These are phyloP conservation scores for Setaria italica DNA, from an alignment of 202 grass and related monocot species.

Conservation along the genomic window DNA sequence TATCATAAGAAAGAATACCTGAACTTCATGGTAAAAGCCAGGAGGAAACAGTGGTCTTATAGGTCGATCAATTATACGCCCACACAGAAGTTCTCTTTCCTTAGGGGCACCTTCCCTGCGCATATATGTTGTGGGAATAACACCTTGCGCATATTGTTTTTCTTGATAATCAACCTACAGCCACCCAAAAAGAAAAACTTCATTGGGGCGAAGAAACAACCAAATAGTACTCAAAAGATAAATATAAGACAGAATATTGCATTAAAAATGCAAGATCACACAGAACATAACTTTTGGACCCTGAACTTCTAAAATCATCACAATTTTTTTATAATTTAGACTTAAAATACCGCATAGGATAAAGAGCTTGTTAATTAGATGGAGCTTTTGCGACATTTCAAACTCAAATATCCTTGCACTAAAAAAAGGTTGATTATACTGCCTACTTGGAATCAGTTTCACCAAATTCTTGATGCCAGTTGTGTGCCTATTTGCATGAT, in stretches of 20 bases:
- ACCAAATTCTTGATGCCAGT: not conserved
- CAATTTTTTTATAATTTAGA: slow-evolving; percentile 7
- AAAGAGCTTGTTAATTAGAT: slow-evolving; percentile 2
- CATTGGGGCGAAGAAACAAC: not conserved
- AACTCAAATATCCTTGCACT: not conserved
- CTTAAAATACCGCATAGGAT: not conserved
- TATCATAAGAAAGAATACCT: slow-evolving; percentile 59
- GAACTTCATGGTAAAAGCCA: slow-evolving; percentile 97
- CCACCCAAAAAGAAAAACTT: not conserved
- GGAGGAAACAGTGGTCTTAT: slow-evolving; percentile 91
- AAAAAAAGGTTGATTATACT: not conserved
- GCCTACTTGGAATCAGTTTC: slow-evolving; percentile 1
- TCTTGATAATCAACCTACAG: slow-evolving; percentile 98
- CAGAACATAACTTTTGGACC: not conserved
- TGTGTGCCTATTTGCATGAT: not conserved
- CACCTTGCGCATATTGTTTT: slow-evolving; percentile 93
- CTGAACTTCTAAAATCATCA: not conserved
- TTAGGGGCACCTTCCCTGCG: slow-evolving; percentile 97
- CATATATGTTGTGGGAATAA: slow-evolving; percentile 98
- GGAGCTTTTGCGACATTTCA: not conserved
- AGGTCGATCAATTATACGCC: slow-evolving; percentile 91
- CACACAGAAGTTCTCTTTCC: slow-evolving; percentile 94
- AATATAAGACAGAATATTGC: slow-evolving; percentile 9
- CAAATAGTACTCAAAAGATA: slow-evolving; percentile 6
- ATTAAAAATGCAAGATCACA: slow-evolving; percentile 26